Percentiles rank a stretch among this genome's conserved stretches.
Conservation (phyloP, 2,329 filamentous ascomycete species). For the Trichoderma koningiopsis region DNA sequence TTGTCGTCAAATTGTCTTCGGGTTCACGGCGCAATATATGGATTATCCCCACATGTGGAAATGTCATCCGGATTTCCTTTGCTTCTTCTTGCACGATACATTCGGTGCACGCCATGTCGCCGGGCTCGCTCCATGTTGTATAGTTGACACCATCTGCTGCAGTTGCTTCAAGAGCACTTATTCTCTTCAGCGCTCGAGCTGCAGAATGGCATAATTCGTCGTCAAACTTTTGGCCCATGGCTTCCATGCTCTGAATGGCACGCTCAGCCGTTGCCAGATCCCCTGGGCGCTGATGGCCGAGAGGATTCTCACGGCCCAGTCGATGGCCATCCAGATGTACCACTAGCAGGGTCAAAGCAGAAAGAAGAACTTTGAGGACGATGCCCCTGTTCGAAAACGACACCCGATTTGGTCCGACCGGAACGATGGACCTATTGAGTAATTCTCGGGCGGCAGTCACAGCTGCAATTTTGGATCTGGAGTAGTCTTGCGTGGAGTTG, state of each 20-base stretch:
- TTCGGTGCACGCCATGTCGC: background rate
- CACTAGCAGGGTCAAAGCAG: background rate
- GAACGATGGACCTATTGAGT: background rate
- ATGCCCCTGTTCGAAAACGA: background rate
- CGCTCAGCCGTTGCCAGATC: background rate
- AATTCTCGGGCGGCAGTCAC: conserved; percentile 5
- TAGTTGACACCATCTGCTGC: background rate
- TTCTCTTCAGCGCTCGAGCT: background rate
- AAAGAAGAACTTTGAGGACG: background rate
- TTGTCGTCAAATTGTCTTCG: background rate
- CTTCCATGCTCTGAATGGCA: background rate
- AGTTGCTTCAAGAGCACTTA: background rate
- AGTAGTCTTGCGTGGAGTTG: background rate
- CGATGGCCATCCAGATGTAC: conserved; percentile 7
- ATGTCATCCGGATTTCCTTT: background rate
- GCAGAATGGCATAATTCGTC: background rate
- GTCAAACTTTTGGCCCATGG: background rate
- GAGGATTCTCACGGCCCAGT: background rate
- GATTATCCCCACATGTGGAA: conserved; percentile 2
- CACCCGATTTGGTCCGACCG: background rate
- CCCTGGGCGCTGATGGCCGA: conserved; percentile 2
- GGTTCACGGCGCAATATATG: background rate
- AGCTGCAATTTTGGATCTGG: conserved; percentile 1
- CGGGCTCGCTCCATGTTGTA: background rate
- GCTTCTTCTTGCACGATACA: background rate